phyloP scores from a whole-genome alignment of 371 early-diverging fungal genomes.

The Mortierella sp. region DNA sequence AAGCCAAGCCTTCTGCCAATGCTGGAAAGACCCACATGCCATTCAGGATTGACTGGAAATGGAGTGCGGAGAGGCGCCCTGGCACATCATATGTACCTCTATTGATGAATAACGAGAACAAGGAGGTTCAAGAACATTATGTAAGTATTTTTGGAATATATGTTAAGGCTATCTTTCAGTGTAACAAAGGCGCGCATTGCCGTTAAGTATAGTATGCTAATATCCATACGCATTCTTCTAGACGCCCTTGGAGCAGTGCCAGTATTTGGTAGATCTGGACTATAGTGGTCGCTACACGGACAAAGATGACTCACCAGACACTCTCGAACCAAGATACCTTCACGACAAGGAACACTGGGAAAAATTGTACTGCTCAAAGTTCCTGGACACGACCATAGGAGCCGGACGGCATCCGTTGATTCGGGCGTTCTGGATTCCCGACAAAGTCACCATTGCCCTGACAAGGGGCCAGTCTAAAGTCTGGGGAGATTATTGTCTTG shows the following conservation, averaged over 20 bases:
- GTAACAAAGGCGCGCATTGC: neutral
- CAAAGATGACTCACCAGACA: constrained; percentile 4
- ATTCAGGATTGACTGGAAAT: constrained; percentile 42
- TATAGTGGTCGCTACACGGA: constrained; percentile 40
- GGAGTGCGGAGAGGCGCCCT: constrained; percentile 54
- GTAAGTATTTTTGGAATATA: constrained; percentile 16
- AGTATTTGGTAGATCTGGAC: constrained; percentile 53
- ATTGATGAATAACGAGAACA: constrained; percentile 56
- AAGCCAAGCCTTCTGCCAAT: constrained; percentile 24
- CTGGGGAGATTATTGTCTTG: constrained; percentile 58
- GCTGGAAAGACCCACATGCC: constrained; percentile 32
- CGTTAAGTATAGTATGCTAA: neutral
- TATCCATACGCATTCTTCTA: neutral
- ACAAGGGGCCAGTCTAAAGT: constrained; percentile 50
- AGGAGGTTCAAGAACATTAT: constrained; percentile 52
- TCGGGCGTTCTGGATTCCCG: constrained; percentile 54
- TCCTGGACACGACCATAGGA: constrained; percentile 44
- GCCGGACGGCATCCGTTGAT: constrained; percentile 53
- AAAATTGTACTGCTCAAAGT: constrained; percentile 45
- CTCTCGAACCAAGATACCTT: constrained; percentile 45
- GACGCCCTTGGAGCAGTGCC: constrained; percentile 53
- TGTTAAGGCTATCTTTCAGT: neutral
- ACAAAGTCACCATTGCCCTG: constrained; percentile 39
- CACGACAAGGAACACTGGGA: constrained; percentile 54
- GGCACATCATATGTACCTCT: constrained; percentile 41